A percentile compares a stretch with the other conserved stretches of the same genome.
Conservation (phyloP, 2,329 filamentous ascomycete species). For the Zelopaecilomyces penicillatus region DNA sequence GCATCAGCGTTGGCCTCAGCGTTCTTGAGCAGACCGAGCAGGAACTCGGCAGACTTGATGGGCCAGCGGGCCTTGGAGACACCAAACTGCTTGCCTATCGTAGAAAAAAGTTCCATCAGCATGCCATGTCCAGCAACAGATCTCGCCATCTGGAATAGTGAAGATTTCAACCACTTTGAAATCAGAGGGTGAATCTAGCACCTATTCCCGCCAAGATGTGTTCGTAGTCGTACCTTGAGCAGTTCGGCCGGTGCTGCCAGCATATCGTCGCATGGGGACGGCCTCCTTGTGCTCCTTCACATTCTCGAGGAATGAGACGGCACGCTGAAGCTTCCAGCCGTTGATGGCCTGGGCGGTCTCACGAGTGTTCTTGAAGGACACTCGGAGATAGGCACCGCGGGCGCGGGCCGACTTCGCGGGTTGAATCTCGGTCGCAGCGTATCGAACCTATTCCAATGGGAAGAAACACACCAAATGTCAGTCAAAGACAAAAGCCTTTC, state of each 20-base stretch:
- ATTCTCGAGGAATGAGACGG: conserved; percentile 95
- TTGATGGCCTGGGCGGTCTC: conserved; percentile 99
- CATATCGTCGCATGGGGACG: conserved; percentile 96
- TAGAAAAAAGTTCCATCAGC: conserved; percentile 18
- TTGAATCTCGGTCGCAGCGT: conserved; percentile 85
- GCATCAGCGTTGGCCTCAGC: conserved; percentile 94
- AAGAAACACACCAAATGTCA: conserved; percentile 15
- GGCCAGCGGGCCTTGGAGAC: conserved; percentile 98
- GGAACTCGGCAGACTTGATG: conserved; percentile 97
- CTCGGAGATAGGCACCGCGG: conserved; percentile 96
- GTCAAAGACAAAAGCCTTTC: conserved; percentile 1
- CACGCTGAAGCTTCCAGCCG: conserved; percentile 95
- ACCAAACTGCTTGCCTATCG: conserved; percentile 95
- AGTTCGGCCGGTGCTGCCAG: conserved; percentile 88
- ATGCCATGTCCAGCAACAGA: background rate
- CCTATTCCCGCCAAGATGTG: background rate
- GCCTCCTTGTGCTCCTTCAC: conserved; percentile 96
- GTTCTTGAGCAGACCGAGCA: conserved; percentile 95
- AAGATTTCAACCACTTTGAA: too few species aligned
- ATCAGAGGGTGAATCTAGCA: background rate
- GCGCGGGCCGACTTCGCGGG: conserved; percentile 91
- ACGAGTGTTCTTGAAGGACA: conserved; percentile 99
- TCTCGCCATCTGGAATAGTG: too few species aligned
- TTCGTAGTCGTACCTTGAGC: conserved; percentile 77
- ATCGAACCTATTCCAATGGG: conserved; percentile 63